phyloP scores from a whole-genome alignment of 768 basidiomycete genomes.

The Calocybe gangraenosa region DNA sequence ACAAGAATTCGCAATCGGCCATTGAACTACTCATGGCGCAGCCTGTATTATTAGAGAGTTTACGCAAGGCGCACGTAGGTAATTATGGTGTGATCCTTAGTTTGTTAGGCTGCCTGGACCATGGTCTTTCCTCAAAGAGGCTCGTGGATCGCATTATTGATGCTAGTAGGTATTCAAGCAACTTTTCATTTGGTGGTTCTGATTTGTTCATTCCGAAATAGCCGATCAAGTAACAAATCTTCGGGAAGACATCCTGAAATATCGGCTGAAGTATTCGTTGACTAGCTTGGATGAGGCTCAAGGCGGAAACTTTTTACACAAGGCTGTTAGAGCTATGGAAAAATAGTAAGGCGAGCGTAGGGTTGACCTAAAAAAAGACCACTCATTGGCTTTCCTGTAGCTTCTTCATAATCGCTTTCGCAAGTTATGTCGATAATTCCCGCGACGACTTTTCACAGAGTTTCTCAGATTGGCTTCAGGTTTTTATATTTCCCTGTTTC shows the following conservation, averaged over 20 bases:
- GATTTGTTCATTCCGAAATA: constrained; percentile 25
- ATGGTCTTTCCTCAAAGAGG: constrained; percentile 79
- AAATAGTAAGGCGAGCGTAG: constrained; percentile 79
- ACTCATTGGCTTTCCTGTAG: constrained; percentile 29
- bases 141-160: constrained; percentile 92
- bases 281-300: constrained; percentile 68
- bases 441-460: constrained; percentile 50
- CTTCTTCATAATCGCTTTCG: constrained; percentile 94
- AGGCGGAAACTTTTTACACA: constrained; percentile 52
- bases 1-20: constrained; percentile 68
- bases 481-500: constrained; percentile 16
- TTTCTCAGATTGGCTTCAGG: constrained; percentile 88
- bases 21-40: constrained; percentile 82
- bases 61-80: constrained; percentile 88
- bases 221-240: constrained; percentile 92
- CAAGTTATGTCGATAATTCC: constrained; percentile 75
- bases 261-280: constrained; percentile 83
- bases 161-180: constrained; percentile 35
- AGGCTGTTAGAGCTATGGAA: constrained; percentile 74
- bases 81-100: constrained; percentile 90
- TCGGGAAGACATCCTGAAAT: constrained; percentile 80
- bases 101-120: constrained; percentile 88
- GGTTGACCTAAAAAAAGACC: neutral
- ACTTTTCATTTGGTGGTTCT: neutral
- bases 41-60: constrained; percentile 75